Evolutionary conservation across 1,139 yeast genomes (phyloP).

Genomic region (Yamadazyma sp.): DNA sequence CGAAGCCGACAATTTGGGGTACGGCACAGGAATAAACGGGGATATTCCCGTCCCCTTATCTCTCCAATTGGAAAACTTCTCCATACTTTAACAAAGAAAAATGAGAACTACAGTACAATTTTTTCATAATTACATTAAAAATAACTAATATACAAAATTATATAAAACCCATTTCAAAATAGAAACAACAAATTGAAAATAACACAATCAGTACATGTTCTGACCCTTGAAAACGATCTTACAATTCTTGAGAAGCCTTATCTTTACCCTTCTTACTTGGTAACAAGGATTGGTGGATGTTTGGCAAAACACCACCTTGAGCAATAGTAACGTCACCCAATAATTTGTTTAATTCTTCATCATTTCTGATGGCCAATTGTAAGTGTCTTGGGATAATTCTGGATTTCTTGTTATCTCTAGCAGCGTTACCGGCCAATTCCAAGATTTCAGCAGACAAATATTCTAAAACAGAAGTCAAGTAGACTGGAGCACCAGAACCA

Average conservation of each 20-base stretch:
- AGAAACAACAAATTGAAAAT: conserved; percentile 3
- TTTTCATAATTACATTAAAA: conserved; percentile 7
- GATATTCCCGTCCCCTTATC: conserved; percentile 84
- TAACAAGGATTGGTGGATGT: conserved; percentile 92
- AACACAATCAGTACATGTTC: conserved; percentile 2
- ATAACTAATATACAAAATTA: conserved; percentile 7
- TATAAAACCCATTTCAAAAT: conserved; percentile 6
- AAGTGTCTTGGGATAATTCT: conserved; percentile 56
- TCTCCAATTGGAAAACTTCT: conserved; percentile 71
- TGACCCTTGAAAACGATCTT: conserved; percentile 16
- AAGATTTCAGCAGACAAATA: conserved; percentile 56
- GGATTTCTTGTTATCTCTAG: conserved; percentile 57
- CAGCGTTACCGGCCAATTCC: conserved; percentile 60
- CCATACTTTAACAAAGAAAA: conserved; percentile 42
- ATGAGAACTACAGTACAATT: conserved; percentile 2
- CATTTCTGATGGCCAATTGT: conserved; percentile 56
- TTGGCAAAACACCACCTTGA: conserved; percentile 98
- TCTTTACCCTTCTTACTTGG: conserved; percentile 83
- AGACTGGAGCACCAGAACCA: conserved; percentile 57
- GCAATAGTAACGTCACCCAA: conserved; percentile 94
- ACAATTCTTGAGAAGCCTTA: conserved; percentile 88
- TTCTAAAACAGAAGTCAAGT: conserved; percentile 53
- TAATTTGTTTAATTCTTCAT: conserved; percentile 54
- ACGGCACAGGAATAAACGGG: conserved; percentile 60
- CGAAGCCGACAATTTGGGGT: conserved; percentile 13